Base-by-base conservation (phyloP, 441 rosid genomes). In the Dalechampia spathulata region DNA sequence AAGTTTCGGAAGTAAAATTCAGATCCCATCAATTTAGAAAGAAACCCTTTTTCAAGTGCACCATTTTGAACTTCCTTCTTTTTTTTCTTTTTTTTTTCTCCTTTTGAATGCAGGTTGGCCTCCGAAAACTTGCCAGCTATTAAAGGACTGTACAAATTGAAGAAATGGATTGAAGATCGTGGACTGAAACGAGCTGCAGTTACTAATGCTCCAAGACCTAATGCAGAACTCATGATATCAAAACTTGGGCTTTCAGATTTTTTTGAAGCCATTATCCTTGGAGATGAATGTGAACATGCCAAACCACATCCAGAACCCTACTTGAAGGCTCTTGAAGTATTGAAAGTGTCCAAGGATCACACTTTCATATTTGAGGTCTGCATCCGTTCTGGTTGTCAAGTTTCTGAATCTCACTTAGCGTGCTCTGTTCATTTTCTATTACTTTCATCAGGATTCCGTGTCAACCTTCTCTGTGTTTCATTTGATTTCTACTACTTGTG, bases 151-250 rank as follows among this genome's bases (percentile, higher is more conserved):
- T 75, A 77, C 47, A 72, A 79, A 62, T 62, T 93, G 66, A 85
- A 73, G 66, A 83, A 93, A 72, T 93, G 96, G 97, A 57, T 89
- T 15, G 95, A 92, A 66, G 95, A 85, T 2, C 86, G 52, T 26
- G 92, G 96, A 26, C 52, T 86, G 75, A 93, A 83, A 66, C 77
- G 86, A 8, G 97, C 99, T 48, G 99, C 95, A 21, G 99, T 92
- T 13, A 92, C 99, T 16, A 92, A 92, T 72, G 96, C 99, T 50
- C 96, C 99, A 0, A 79, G 74, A 70, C 71, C 52, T 37, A 92
- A 85, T 79, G 99, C 99, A 22, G 97, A 89, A 65, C 82, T 86
- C 26, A 76, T 92, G 71, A 83, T 86, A 65, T 68, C 91, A 6
- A 75, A 56, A 46, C 97, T 89, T 6, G 96, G 99, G 28, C 92